Evolutionary conservation across 768 basidiomycete species (phyloP), one percentile per base, ranked within the genome.

Genomic region (Dacryopinax spathularia): DNA sequence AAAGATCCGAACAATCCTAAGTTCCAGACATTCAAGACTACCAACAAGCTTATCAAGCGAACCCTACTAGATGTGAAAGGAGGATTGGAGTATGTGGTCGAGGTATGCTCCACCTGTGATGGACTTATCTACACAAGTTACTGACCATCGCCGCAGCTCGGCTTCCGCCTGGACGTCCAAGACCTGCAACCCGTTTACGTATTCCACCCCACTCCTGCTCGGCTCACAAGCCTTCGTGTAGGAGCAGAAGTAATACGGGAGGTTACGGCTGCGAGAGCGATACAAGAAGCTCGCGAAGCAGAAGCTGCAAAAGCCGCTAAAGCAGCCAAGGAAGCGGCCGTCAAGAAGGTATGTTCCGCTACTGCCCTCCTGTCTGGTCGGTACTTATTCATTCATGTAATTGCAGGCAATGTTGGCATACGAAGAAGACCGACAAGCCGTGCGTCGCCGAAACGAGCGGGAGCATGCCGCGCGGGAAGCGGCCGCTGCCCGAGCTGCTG

Each of bases 51-150:
- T 22, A 87, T 91, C 76, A 81, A 87, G 75, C 77, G 80, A 16
- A 75, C 82, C 65, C 71, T 91, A 33, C 79, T 92, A 16, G 81
- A 89, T 37, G 83, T 83, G 15, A 82, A 86, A 35, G 87, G 89
- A 1, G 79, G 87, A 0, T 74, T 92, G 36, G 89, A 92, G 71
- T 91, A 87, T 75, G 88, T 87, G 0, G 78, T 88, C 39, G 87
- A 82, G 69, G 89, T 88, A 33, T 73, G 86, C 78, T 18, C 48
- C 44, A 66, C 27, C 16, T 41, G 34, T 33, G 18, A 60, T 34
- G 18, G 43, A n/a, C 60, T 43, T 22, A 34, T 59, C 18, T 59
- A 22, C 0, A 22, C 10, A 25, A 39, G 43, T 44, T 62, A 44
- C 64, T 66, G 44, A 41, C 56, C 43, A 31, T 65, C 37, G 61